Conservation (phyloP, 495 filamentous ascomycete species). For the Letharia lupina region DNA sequence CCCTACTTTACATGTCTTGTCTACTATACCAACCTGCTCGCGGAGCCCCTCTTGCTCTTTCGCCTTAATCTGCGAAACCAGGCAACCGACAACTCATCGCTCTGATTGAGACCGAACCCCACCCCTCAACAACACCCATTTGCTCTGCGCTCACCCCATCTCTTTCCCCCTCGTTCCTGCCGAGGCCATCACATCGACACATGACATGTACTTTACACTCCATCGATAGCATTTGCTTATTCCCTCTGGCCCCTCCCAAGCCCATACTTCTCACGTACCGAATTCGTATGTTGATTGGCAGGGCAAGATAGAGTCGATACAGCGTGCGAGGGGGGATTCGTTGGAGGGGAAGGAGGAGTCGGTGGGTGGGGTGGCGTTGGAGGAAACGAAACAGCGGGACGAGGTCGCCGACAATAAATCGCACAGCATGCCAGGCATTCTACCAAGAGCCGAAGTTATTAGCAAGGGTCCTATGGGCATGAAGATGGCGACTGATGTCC, state of each 20-base stretch:
- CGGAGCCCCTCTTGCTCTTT: neutral
- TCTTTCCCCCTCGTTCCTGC: neutral
- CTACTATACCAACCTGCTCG: neutral
- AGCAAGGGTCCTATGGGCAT: neutral
- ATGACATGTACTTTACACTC: neutral
- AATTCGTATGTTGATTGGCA: conserved; percentile 17
- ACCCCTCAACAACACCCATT: neutral
- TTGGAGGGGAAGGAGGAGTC: conserved; percentile 19
- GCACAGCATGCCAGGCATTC: conserved; percentile 22
- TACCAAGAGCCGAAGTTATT: conserved; percentile 11
- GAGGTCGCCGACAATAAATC: conserved; percentile 2
- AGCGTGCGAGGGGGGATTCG: conserved; percentile 12
- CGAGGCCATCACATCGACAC: conserved; percentile 3
- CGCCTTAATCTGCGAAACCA: neutral
- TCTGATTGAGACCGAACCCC: neutral
- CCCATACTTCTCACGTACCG: neutral
- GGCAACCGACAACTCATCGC: neutral
- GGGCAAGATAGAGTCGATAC: conserved; percentile 25
- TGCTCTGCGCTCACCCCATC: neutral
- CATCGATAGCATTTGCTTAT: conserved; percentile 10
- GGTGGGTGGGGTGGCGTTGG: conserved; percentile 17
- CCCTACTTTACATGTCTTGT: neutral
- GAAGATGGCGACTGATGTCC: conserved; percentile 1
- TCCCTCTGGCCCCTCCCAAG: neutral
- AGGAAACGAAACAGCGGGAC: neutral